Evolutionary conservation across 116 monocot genomes (phyloP), one percentile per base, ranked within the genome.

Genomic region (Cymodocea nodosa): DNA sequence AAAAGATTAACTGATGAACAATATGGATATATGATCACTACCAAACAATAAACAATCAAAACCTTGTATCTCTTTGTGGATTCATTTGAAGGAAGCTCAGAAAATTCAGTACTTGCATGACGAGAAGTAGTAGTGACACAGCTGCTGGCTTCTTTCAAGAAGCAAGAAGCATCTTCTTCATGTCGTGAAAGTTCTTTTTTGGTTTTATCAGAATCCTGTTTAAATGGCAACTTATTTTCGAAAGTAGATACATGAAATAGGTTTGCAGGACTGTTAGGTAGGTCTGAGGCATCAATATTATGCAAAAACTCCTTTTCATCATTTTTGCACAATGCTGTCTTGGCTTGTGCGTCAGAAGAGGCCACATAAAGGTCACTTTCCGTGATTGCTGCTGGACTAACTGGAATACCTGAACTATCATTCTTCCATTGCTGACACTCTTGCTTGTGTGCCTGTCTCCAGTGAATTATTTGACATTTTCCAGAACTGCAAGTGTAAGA

Each of bases 391-490:
- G 66, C 2, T 6, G 39, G 44, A 75, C 64, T 49, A 60, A 53
- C 57, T 58, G 62, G 83, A 17, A 60, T 23, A 70, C 74, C 80
- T 35, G 50, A 34, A 17, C 18, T 49, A 24, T 48, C 58, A 70
- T 62, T 70, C 34, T 72, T 59, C 75, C 73, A 79, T 53, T 77
- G 75, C 62, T 75, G 94, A 39, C 95, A 95, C 70, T 85, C 84
- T 73, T 87, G 60, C 63, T 81, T 95, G 54, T 95, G 95, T 55
- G 81, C 90, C 64, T 78, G 85, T 71, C 95, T 87, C 95, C 95
- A 95, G 72, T 95, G 90, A 59, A 95, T 73, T 83, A 95, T 95
- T 80, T 95, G 95, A 61, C 95, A 95, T 72, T 87, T 95, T 22
- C 95, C 95, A 51, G 95, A 95, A 68, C 95, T 95, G 83, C 23